Percentiles rank a stretch among this genome's conserved stretches.
Conservation (phyloP, 495 filamentous ascomycete genomes). For the Schizothecium vesticola region DNA sequence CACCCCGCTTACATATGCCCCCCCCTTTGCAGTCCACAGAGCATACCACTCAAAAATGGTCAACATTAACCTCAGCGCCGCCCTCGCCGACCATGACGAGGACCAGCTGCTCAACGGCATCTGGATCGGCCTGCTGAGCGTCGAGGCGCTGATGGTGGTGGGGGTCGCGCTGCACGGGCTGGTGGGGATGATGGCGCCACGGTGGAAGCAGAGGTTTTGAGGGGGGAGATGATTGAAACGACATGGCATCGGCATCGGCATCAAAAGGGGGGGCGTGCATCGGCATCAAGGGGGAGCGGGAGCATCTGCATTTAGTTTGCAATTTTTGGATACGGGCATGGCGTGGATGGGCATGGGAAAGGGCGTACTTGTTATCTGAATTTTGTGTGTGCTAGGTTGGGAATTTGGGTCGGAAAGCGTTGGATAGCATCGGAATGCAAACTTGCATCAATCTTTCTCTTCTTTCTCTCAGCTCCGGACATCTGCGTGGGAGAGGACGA, state of each 20-base stretch:
- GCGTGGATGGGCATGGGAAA: too few species aligned
- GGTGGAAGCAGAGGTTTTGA: slow-evolving; percentile 1
- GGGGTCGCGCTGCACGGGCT: slow-evolving; percentile 28
- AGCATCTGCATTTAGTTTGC: not conserved
- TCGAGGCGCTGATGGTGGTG: slow-evolving; percentile 40
- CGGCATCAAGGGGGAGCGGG: not conserved
- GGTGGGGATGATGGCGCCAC: slow-evolving; percentile 16
- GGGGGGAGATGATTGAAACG: not conserved
- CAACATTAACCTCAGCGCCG: slow-evolving; percentile 21
- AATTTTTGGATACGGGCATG: not conserved
- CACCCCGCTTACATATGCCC: not conserved
- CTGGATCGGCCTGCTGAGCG: slow-evolving; percentile 39
- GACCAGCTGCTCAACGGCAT: slow-evolving; percentile 39
- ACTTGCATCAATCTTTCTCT: not conserved
- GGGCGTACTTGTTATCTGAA: not conserved
- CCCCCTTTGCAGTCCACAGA: not conserved
- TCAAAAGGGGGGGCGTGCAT: not conserved
- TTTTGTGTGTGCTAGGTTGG: not conserved
- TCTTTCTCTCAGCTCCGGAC: not conserved
- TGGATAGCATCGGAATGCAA: not conserved
- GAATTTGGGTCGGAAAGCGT: not conserved
- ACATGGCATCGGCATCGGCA: not conserved
- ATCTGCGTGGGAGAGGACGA: not conserved
- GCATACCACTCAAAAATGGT: not conserved
- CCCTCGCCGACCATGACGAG: slow-evolving; percentile 29